Conservation (phyloP, 2,329 filamentous ascomycete species). For the Fusarium tanahbumbuense region DNA sequence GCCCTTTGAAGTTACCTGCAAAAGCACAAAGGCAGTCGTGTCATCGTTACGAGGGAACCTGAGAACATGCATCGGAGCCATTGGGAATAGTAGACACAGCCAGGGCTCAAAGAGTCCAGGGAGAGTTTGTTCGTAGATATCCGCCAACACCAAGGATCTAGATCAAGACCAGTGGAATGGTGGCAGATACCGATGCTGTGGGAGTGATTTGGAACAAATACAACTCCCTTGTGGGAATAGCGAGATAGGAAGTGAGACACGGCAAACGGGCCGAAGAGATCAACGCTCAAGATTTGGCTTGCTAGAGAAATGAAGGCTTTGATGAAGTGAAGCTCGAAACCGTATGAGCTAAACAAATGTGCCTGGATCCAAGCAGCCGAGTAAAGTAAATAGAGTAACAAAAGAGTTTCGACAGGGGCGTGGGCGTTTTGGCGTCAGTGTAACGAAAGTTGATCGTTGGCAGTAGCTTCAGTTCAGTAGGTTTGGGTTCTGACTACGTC, state of each 20-base stretch:
- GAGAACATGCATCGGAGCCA: slow-evolving; percentile 58
- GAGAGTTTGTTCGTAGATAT: slow-evolving; percentile 3
- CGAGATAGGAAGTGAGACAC: slow-evolving; percentile 25
- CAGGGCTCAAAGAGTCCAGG: background rate
- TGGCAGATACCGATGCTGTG: slow-evolving; percentile 28
- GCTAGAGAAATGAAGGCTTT: slow-evolving; percentile 36
- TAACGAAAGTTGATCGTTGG: background rate
- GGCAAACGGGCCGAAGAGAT: slow-evolving; percentile 40
- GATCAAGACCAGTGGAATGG: slow-evolving; percentile 29
- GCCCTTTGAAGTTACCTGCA: slow-evolving; percentile 66
- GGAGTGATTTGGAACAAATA: slow-evolving; percentile 24
- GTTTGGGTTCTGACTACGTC: background rate
- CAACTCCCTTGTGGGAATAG: slow-evolving; percentile 11
- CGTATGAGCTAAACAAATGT: background rate
- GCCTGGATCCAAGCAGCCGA: background rate
- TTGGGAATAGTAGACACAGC: slow-evolving; percentile 21
- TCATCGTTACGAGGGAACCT: slow-evolving; percentile 68
- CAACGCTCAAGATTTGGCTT: slow-evolving; percentile 16
- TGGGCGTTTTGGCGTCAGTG: background rate
- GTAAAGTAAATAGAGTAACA: background rate
- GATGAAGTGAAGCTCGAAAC: slow-evolving; percentile 1
- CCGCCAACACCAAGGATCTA: slow-evolving; percentile 15
- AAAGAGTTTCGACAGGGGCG: slow-evolving; percentile 1
- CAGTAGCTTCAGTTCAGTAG: background rate
- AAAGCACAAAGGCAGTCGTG: slow-evolving; percentile 66